Conservation (phyloP, 495 filamentous ascomycete species). For the Daldinia bambusicola region DNA sequence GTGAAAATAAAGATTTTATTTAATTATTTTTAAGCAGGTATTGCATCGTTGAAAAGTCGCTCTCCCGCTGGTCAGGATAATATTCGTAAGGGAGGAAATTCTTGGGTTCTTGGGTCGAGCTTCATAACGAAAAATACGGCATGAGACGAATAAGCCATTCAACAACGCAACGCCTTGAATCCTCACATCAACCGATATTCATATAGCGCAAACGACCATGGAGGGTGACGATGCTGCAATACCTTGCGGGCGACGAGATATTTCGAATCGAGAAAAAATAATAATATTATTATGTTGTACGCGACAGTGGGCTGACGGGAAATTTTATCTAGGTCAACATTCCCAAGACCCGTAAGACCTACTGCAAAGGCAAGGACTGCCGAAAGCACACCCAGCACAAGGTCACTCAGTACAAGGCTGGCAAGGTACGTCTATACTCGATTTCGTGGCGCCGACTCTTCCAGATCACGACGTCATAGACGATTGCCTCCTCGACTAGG, state of each 20-base stretch:
- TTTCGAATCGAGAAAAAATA: constrained; percentile 9
- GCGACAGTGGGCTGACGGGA: constrained; percentile 66
- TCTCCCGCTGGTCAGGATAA: background rate
- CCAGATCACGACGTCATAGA: constrained; percentile 3
- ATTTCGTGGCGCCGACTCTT: constrained; percentile 7
- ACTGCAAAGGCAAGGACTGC: constrained; percentile 96
- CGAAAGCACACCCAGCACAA: constrained; percentile 83
- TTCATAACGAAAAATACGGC: constrained; percentile 15
- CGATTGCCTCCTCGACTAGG: background rate
- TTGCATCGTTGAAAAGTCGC: background rate
- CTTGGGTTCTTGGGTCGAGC: background rate
- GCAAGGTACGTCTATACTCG: constrained; percentile 65
- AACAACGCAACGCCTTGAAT: background rate
- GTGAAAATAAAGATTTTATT: constrained; percentile 23
- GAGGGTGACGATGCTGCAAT: background rate
- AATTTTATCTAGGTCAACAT: constrained; percentile 61
- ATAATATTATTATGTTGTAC: constrained; percentile 2
- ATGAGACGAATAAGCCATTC: constrained; percentile 10
- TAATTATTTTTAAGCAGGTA: constrained; percentile 10
- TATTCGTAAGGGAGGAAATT: constrained; percentile 15
- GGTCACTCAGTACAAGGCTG: constrained; percentile 90
- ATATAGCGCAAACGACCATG: background rate
- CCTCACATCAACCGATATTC: background rate
- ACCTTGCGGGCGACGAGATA: background rate
- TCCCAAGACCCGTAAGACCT: constrained; percentile 81